A percentile compares a stretch with the other conserved stretches of the same genome.
Conservation (phyloP, 352 stramenopile species). For the Pythium folliculosum region DNA sequence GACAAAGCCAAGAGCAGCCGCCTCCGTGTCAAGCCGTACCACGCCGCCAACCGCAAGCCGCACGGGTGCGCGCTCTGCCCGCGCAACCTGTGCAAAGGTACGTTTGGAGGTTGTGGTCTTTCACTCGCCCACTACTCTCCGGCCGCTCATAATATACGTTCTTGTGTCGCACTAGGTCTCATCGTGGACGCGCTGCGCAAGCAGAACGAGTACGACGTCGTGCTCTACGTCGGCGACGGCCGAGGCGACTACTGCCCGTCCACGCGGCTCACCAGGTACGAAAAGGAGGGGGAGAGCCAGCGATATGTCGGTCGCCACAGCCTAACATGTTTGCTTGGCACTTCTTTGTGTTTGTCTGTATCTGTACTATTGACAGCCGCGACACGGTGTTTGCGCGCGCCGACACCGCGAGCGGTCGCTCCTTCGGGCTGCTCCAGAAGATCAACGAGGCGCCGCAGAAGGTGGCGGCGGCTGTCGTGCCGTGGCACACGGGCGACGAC, state of each 20-base stretch:
- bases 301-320: too few relatives aligned
- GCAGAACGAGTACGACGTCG: constrained; percentile 12
- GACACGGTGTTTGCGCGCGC: constrained; percentile 48
- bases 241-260: constrained; percentile 32
- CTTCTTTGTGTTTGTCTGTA: too few relatives aligned
- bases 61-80: constrained; percentile 32
- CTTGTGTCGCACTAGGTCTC: constrained; percentile 7
- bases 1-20: constrained; percentile 8
- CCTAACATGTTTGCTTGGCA: too few relatives aligned
- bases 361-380: background rate
- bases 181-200: constrained; percentile 27
- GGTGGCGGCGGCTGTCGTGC: constrained; percentile 39
- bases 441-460: constrained; percentile 39
- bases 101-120: background rate
- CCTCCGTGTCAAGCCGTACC: constrained; percentile 27
- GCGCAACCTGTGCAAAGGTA: constrained; percentile 39
- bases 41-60: constrained; percentile 12
- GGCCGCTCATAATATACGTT: too few relatives aligned
- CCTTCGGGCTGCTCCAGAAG: constrained; percentile 39
- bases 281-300: background rate
- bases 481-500: constrained; percentile 55
- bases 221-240: constrained; percentile 37
- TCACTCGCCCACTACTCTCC: too few relatives aligned
- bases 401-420: constrained; percentile 29
- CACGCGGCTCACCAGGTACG: constrained; percentile 24